These are phyloP conservation scores for Cardamine resedifolia DNA, from an alignment of 345 rosid species.

Conservation along the genomic window DNA sequence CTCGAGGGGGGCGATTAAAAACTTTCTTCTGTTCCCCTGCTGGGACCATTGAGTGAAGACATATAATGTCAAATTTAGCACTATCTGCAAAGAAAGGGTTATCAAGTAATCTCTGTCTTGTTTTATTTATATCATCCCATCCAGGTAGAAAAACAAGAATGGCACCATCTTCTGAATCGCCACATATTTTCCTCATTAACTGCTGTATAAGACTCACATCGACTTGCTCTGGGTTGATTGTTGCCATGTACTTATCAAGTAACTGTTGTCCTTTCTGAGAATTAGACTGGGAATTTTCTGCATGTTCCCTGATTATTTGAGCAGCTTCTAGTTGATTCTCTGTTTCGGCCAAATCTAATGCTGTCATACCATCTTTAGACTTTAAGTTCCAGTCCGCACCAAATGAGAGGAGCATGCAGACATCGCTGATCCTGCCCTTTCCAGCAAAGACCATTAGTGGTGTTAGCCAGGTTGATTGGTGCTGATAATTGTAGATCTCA, in stretches of 20 bases:
- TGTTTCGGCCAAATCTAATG: conserved; percentile 63
- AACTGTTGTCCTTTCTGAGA: conserved; percentile 49
- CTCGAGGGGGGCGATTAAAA: conserved; percentile 63
- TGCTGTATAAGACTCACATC: conserved; percentile 79
- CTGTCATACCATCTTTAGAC: conserved; percentile 65
- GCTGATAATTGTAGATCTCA: conserved; percentile 68
- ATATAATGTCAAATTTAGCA: conserved; percentile 62
- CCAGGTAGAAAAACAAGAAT: conserved; percentile 96
- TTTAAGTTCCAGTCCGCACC: conserved; percentile 64
- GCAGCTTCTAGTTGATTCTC: conserved; percentile 71
- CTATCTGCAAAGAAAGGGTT: conserved; percentile 55
- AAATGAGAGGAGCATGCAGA: conserved; percentile 79
- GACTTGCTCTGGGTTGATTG: conserved; percentile 58
- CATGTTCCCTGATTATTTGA: conserved; percentile 55
- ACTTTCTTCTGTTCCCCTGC: conserved; percentile 82
- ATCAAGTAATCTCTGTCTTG: conserved; percentile 57
- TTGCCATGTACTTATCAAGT: conserved; percentile 67
- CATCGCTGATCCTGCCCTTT: conserved; percentile 79
- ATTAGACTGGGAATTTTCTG: conserved; percentile 39
- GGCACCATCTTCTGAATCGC: conserved; percentile 73
- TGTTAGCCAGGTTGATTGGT: conserved; percentile 64
- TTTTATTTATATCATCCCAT: conserved; percentile 90
- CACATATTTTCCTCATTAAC: conserved; percentile 68
- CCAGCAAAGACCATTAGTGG: conserved; percentile 91
- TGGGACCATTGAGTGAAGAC: conserved; percentile 96